Percentiles rank a stretch among this genome's conserved stretches.
Evolutionary conservation across 345 rosid genomes (phyloP).

Genomic region (Brassica incana): DNA sequence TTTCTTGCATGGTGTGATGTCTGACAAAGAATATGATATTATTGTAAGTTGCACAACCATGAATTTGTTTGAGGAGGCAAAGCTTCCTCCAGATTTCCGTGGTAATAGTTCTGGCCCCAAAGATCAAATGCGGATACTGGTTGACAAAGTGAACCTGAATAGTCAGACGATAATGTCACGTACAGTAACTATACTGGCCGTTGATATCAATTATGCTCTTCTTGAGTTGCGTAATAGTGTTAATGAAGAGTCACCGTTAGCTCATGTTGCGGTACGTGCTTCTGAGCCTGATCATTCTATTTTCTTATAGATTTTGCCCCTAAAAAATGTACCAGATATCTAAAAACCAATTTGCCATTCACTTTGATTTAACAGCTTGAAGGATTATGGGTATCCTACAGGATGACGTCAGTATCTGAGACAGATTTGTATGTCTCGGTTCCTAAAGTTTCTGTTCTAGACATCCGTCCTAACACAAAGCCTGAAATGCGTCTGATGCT

Average conservation of each 20-base stretch:
- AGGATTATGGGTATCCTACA: constrained; percentile 93
- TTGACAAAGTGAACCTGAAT: constrained; percentile 89
- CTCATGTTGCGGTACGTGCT: constrained; percentile 78
- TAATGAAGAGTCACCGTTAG: constrained; percentile 82
- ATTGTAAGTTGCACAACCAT: constrained; percentile 61
- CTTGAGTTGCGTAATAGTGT: constrained; percentile 84
- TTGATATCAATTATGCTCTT: constrained; percentile 83
- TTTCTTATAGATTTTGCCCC: constrained; percentile 10
- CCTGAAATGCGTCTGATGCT: constrained; percentile 99
- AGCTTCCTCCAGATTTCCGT: constrained; percentile 90
- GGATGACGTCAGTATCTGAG: constrained; percentile 88
- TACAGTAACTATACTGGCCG: constrained; percentile 78
- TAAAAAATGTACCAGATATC: constrained; percentile 9
- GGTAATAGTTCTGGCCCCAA: constrained; percentile 67
- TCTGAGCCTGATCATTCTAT: constrained; percentile 17
- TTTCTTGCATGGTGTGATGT: constrained; percentile 78
- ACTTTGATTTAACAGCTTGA: constrained; percentile 64
- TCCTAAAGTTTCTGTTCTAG: constrained; percentile 85
- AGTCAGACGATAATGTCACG: constrained; percentile 83
- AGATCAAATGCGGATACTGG: constrained; percentile 79
- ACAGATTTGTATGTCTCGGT: constrained; percentile 89
- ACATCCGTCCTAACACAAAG: constrained; percentile 81
- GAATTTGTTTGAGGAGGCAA: constrained; percentile 86
- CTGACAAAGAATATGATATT: constrained; percentile 88
- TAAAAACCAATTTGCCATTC: constrained; percentile 15